Evolutionary conservation across 805 yeast genomes (phyloP).

Genomic region (Candida easanensis): DNA sequence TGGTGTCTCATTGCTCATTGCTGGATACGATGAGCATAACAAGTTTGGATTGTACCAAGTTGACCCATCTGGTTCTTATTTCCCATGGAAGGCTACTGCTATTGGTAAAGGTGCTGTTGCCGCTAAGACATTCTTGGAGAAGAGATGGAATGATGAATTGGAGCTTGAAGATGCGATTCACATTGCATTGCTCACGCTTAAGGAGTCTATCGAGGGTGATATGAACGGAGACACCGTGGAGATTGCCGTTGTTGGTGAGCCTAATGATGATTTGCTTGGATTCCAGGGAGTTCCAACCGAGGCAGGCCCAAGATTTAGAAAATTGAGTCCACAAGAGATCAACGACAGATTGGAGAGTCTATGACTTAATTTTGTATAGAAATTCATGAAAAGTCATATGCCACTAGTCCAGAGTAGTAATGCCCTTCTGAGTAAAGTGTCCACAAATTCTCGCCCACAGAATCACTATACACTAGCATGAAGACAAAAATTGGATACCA

Average conservation of each 20-base stretch:
- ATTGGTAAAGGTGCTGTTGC: constrained; percentile 94
- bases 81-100: constrained; percentile 99
- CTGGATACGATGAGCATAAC: constrained; percentile 83
- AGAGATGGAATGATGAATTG: constrained; percentile 96
- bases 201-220: constrained; percentile 97
- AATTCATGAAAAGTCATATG: neutral
- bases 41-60: constrained; percentile 87
- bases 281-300: constrained; percentile 75
- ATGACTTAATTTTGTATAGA: constrained; percentile 35
- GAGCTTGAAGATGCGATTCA: constrained; percentile 98
- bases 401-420: neutral
- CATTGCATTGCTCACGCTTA: constrained; percentile 88
- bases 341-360: constrained; percentile 93
- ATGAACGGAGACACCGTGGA: constrained; percentile 96
- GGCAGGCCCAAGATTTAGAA: constrained; percentile 88
- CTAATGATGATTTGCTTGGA: constrained; percentile 79
- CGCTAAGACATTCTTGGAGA: constrained; percentile 96
- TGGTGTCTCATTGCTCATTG: constrained; percentile 92
- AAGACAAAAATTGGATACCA: no score
- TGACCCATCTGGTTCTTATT: constrained; percentile 96
- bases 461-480: no score
- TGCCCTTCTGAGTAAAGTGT: no score
- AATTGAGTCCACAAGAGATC: constrained; percentile 84
- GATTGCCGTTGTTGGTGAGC: constrained; percentile 80
- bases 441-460: no score